Evolutionary conservation across 306 rosid genomes (phyloP).

Genomic region (Glycyrrhiza uralensis): DNA sequence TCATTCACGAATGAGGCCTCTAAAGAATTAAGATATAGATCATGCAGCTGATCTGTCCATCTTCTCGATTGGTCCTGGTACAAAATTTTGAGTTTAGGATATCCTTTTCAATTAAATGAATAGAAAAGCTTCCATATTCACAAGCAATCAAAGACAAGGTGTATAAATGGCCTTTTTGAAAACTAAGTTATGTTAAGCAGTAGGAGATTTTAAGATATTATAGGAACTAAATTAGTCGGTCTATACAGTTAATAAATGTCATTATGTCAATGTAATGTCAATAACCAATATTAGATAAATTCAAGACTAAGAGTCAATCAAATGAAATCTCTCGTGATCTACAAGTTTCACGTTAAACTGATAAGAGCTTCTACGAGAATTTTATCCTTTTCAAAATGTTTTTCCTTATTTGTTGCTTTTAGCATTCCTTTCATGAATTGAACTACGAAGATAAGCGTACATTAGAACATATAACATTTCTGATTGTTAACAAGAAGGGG

Average conservation of each 20-base stretch:
- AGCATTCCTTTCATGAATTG: background rate
- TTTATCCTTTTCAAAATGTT: background rate
- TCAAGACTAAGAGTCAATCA: slow-evolving; percentile 2
- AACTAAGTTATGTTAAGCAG: background rate
- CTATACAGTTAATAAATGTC: background rate
- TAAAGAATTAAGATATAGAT: slow-evolving; percentile 61
- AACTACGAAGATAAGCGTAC: background rate
- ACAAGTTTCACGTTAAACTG: background rate
- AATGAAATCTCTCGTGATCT: slow-evolving; percentile 4
- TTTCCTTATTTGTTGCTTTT: background rate
- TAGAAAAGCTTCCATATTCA: background rate
- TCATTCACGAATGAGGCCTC: slow-evolving; percentile 78
- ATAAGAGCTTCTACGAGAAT: background rate
- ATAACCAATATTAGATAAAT: slow-evolving; percentile 17
- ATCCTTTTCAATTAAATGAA: slow-evolving; percentile 21
- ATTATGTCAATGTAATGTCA: background rate
- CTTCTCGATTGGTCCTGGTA: slow-evolving; percentile 47
- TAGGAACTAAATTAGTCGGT: background rate
- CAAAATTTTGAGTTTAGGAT: slow-evolving; percentile 16
- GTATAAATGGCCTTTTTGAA: slow-evolving; percentile 14
- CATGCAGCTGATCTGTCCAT: slow-evolving; percentile 88
- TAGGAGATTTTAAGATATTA: background rate
- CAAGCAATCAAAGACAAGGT: background rate
- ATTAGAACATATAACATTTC: background rate
- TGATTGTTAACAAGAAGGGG: background rate